Percentiles rank a stretch among this genome's conserved stretches.
Evolutionary conservation across 2,329 filamentous ascomycete genomes (phyloP).

Genomic region (Coniochaeta prunicola): DNA sequence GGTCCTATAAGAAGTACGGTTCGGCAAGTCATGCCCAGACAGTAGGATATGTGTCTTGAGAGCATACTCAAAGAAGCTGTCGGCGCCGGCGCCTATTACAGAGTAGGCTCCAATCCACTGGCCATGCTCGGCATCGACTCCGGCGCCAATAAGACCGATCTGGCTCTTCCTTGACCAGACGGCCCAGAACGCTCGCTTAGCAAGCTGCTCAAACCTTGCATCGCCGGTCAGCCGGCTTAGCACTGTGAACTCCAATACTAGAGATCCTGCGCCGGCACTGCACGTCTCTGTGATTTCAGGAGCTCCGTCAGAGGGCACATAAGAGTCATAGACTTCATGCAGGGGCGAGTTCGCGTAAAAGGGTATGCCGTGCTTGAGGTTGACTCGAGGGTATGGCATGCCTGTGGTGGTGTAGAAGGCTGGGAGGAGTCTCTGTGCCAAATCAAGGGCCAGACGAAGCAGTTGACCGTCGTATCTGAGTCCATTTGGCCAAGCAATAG

Average conservation of each 20-base stretch:
- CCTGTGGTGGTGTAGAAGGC: slow-evolving; percentile 90
- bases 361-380: slow-evolving; percentile 81
- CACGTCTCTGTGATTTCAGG: slow-evolving; percentile 90
- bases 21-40: slow-evolving; percentile 62
- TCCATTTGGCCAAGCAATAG: slow-evolving; percentile 67
- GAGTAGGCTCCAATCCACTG: slow-evolving; percentile 83
- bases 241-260: slow-evolving; percentile 89
- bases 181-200: slow-evolving; percentile 92
- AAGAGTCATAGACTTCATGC: slow-evolving; percentile 44
- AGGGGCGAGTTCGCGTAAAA: slow-evolving; percentile 86
- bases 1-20: slow-evolving; percentile 36
- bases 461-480: slow-evolving; percentile 86
- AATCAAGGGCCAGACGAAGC: slow-evolving; percentile 78
- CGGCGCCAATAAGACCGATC: slow-evolving; percentile 82
- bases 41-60: slow-evolving; percentile 89
- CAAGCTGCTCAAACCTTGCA: slow-evolving; percentile 77
- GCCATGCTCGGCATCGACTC: slow-evolving; percentile 81
- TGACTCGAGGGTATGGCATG: slow-evolving; percentile 90
- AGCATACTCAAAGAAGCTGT: slow-evolving; percentile 98
- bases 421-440: slow-evolving; percentile 76
- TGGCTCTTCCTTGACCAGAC: slow-evolving; percentile 86
- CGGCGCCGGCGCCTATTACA: slow-evolving; percentile 93
- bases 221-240: slow-evolving; percentile 85
- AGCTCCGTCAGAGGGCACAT: slow-evolving; percentile 26
- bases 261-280: slow-evolving; percentile 90